Evolutionary conservation across 768 basidiomycete species (phyloP).

Genomic region (Pisolithus albus): DNA sequence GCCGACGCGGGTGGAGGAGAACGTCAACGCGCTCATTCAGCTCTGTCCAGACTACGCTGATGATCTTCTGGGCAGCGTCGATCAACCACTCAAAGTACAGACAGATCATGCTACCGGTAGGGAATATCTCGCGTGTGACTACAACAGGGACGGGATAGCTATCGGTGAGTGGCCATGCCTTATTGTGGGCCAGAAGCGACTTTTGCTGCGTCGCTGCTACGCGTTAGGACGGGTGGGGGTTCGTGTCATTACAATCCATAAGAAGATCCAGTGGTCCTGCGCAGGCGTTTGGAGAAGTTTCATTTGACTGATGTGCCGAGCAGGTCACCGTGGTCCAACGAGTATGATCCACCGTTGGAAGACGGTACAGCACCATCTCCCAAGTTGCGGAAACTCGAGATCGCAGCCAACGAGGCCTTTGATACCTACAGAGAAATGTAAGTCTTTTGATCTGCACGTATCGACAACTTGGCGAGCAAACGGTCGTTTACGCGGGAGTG

Average conservation of each 20-base stretch:
- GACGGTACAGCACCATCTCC: conserved; percentile 83
- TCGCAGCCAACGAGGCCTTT: conserved; percentile 92
- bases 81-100: conserved; percentile 83
- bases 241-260: too few relatives aligned
- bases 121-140: conserved; percentile 92
- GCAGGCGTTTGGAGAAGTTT: neutral
- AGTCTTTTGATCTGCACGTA: conserved; percentile 15
- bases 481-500: neutral
- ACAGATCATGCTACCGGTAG: conserved; percentile 74
- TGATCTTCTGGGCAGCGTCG: conserved; percentile 89
- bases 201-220: neutral
- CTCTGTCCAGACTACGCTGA: conserved; percentile 93
- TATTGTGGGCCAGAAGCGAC: neutral
- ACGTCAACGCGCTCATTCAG: conserved; percentile 70
- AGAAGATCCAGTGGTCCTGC: too few relatives aligned
- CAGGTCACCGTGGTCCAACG: conserved; percentile 98
- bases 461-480: neutral
- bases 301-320: conserved; percentile 10
- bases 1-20: conserved; percentile 81
- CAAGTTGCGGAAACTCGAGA: conserved; percentile 85
- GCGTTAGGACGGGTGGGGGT: neutral
- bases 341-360: conserved; percentile 84
- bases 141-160: conserved; percentile 91
- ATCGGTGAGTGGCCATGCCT: conserved; percentile 48
- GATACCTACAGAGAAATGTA: conserved; percentile 96